Percentiles rank a stretch among this genome's conserved stretches.
phyloP scores from a whole-genome alignment of 768 basidiomycete genomes.

The Vishniacozyma victoriae region DNA sequence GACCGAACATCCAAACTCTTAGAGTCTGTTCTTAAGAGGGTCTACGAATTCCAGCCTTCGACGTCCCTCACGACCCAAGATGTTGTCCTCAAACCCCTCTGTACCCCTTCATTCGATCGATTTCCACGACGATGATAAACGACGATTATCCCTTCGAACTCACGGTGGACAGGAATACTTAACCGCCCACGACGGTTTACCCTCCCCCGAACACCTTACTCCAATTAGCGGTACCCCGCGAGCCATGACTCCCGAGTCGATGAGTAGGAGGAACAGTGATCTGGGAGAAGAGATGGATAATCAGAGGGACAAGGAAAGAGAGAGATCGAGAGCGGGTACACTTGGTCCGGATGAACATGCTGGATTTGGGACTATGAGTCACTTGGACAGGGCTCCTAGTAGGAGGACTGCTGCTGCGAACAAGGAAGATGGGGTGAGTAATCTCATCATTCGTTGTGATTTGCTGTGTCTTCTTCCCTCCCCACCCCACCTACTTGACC shows the following conservation, averaged over 20 bases:
- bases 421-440: not conserved
- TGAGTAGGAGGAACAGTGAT: slow-evolving; percentile 11
- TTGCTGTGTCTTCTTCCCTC: too few relatives aligned
- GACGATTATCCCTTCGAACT: slow-evolving; percentile 38
- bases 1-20: too few relatives aligned
- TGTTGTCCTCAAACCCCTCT: slow-evolving; percentile 42
- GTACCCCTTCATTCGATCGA: slow-evolving; percentile 39
- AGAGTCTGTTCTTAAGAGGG: too few relatives aligned
- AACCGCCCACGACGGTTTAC: slow-evolving; percentile 37
- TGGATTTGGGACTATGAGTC: slow-evolving; percentile 1
- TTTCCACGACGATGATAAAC: slow-evolving; percentile 17
- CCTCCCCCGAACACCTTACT: slow-evolving; percentile 39
- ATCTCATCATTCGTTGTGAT: too few relatives aligned
- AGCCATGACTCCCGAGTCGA: slow-evolving; percentile 1
- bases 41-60: too few relatives aligned
- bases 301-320: not conserved
- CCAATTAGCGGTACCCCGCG: slow-evolving; percentile 21
- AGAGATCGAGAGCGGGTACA: too few relatives aligned
- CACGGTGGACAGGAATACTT: slow-evolving; percentile 30
- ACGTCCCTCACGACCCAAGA: too few relatives aligned
- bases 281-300: not conserved
- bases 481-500: not conserved
- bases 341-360: too few relatives aligned
- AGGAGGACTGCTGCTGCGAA: not conserved
- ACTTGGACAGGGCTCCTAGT: slow-evolving; percentile 1